Evolutionary conservation across 202 grass and related monocot genomes (phyloP).

Genomic region (Bolboschoenoplectus hybrid): DNA sequence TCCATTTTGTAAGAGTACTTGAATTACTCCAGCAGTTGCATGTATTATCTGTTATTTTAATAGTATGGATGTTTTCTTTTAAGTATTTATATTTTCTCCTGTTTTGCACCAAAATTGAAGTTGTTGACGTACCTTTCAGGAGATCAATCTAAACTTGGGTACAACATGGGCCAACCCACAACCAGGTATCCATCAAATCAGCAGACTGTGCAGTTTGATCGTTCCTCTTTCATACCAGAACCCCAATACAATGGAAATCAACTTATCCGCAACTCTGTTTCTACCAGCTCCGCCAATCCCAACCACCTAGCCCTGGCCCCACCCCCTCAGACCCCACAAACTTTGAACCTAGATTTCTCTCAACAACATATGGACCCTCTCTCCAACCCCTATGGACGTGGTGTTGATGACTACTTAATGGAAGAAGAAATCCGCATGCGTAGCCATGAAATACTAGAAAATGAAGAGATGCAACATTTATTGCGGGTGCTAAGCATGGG

Average conservation of each 20-base stretch:
- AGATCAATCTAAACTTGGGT: slow-evolving; percentile 48
- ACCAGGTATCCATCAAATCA: slow-evolving; percentile 50
- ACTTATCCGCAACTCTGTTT: slow-evolving; percentile 31
- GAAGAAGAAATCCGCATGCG: slow-evolving; percentile 82
- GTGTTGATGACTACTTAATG: slow-evolving; percentile 58
- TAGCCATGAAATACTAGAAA: slow-evolving; percentile 80
- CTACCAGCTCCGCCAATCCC: slow-evolving; percentile 46
- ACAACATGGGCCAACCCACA: slow-evolving; percentile 47
- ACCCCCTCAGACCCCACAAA: slow-evolving; percentile 53
- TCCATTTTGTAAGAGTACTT: background rate
- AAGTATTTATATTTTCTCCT: slow-evolving; percentile 29
- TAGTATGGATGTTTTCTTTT: slow-evolving; percentile 14
- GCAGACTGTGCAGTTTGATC: slow-evolving; percentile 56
- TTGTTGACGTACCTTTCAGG: slow-evolving; percentile 41
- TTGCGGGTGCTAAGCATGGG: slow-evolving; percentile 63
- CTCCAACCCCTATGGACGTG: slow-evolving; percentile 41
- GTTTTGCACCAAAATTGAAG: slow-evolving; percentile 28
- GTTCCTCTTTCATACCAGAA: slow-evolving; percentile 47
- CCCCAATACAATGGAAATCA: slow-evolving; percentile 55
- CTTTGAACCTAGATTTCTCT: slow-evolving; percentile 43
- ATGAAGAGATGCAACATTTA: slow-evolving; percentile 90
- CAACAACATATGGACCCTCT: slow-evolving; percentile 53
- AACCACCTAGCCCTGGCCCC: slow-evolving; percentile 54
- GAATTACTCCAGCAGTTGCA: background rate
- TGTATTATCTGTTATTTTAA: background rate